A percentile compares a stretch with the other conserved stretches of the same genome.
Evolutionary conservation across 176 grass and related monocot species (phyloP).

Genomic region (Zea luxurians): DNA sequence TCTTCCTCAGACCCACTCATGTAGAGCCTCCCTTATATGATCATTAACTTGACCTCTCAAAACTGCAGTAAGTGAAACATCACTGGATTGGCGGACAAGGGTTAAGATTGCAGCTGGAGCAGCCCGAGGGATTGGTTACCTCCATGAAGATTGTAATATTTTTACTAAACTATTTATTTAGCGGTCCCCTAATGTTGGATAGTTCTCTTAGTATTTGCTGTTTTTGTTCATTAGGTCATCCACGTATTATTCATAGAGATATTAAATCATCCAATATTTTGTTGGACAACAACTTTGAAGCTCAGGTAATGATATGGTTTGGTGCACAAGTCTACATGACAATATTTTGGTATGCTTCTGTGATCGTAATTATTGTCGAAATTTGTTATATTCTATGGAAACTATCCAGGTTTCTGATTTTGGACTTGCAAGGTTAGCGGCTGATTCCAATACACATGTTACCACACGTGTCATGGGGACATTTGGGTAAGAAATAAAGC

Average conservation of each 20-base stretch:
- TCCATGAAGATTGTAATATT: constrained; percentile 96
- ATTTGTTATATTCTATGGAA: constrained; percentile 1
- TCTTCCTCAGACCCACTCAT: not conserved
- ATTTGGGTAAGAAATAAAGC: constrained; percentile 66
- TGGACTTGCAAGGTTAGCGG: constrained; percentile 93
- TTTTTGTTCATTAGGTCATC: constrained; percentile 75
- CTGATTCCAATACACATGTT: constrained; percentile 82
- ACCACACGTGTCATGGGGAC: constrained; percentile 98
- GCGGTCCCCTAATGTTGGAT: constrained; percentile 9
- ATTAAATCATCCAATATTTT: constrained; percentile 99
- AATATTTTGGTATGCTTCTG: constrained; percentile 25
- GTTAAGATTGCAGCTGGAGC: constrained; percentile 92
- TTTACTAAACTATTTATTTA: constrained; percentile 8
- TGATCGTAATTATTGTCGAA: constrained; percentile 2
- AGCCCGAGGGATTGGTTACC: constrained; percentile 95
- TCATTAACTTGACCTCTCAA: constrained; percentile 31
- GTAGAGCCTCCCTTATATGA: constrained; percentile 6
- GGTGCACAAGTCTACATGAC: not conserved
- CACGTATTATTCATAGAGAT: constrained; percentile 96
- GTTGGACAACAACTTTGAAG: constrained; percentile 91
- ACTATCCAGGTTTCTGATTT: constrained; percentile 93
- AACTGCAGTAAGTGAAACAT: constrained; percentile 67
- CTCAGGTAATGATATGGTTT: constrained; percentile 68
- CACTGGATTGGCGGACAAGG: constrained; percentile 84
- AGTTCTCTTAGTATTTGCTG: constrained; percentile 37